Conservation (phyloP, 352 stramenopile species). For the Lagenidium giganteum region DNA sequence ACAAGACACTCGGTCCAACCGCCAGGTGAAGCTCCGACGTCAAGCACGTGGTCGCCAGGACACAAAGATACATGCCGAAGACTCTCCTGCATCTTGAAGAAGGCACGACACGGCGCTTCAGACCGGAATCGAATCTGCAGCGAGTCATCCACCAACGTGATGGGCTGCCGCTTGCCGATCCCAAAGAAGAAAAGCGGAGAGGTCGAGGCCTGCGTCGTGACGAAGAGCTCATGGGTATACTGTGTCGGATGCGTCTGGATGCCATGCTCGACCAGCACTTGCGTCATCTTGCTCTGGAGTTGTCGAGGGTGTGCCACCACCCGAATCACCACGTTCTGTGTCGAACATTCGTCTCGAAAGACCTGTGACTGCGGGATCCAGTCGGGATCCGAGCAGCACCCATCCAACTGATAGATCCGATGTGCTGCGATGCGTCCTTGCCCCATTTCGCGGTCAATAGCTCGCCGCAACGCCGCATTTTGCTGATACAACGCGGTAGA, state of each 20-base stretch:
- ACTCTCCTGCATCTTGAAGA: constrained; percentile 52
- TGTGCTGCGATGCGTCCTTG: constrained; percentile 37
- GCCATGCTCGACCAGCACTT: constrained; percentile 24
- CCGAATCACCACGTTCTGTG: constrained; percentile 9
- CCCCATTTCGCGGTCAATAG: constrained; percentile 9
- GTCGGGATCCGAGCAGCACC: constrained; percentile 28
- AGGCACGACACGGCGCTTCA: constrained; percentile 39
- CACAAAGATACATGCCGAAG: constrained; percentile 19
- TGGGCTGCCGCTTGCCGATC: constrained; percentile 1
- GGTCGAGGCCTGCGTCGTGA: constrained; percentile 20
- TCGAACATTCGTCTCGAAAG: not conserved
- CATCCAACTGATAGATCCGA: constrained; percentile 43
- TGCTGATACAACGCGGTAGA: not conserved
- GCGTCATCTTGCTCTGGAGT: constrained; percentile 28
- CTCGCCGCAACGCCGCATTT: constrained; percentile 8
- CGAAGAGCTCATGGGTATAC: constrained; percentile 43
- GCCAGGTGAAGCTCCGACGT: constrained; percentile 47
- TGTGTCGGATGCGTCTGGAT: constrained; percentile 30
- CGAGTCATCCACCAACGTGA: not conserved
- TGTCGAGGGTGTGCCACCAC: constrained; percentile 32
- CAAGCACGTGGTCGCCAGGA: constrained; percentile 24
- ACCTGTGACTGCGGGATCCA: constrained; percentile 28
- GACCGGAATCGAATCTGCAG: constrained; percentile 7
- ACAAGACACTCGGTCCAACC: constrained; percentile 53
- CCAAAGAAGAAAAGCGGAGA: constrained; percentile 35